phyloP scores from a whole-genome alignment of 345 rosid species.

The Diplotaxis tenuifolia region DNA sequence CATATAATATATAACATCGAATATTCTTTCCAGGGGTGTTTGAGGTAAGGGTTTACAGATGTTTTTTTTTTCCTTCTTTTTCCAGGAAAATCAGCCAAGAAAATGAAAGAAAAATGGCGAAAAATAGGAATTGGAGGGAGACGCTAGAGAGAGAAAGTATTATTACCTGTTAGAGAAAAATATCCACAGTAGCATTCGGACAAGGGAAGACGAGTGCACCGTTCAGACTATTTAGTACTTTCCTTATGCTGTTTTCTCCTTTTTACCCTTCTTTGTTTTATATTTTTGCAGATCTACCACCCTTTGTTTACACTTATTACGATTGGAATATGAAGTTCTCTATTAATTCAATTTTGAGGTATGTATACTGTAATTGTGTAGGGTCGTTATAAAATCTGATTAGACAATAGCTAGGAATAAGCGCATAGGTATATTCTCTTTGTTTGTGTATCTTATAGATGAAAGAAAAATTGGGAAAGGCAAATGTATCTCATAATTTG shows the following conservation, averaged over 20 bases:
- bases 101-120: conserved; percentile 28
- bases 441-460: conserved; percentile 2
- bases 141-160: neutral
- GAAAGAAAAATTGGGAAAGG: neutral
- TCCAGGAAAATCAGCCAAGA: conserved; percentile 18
- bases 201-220: conserved; percentile 27
- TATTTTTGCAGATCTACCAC: conserved; percentile 15
- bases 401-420: conserved; percentile 8
- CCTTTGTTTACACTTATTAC: neutral
- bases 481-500: neutral
- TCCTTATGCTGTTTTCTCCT: neutral
- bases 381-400: neutral
- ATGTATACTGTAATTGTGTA: neutral
- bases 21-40: neutral
- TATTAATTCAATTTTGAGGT: neutral
- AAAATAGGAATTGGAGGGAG: conserved; percentile 24
- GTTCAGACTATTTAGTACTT: conserved; percentile 31
- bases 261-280: conserved; percentile 21
- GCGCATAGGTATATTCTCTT: conserved; percentile 1
- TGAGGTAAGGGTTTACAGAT: neutral
- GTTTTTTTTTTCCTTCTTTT: neutral
- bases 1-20: neutral
- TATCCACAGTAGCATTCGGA: conserved; percentile 31
- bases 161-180: conserved; percentile 35
- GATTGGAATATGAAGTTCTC: neutral